Percentiles rank a stretch among this genome's conserved stretches.
phyloP scores from a whole-genome alignment of 1,284 basidiomycete species.

The Cutaneotrichosporon sp. region DNA sequence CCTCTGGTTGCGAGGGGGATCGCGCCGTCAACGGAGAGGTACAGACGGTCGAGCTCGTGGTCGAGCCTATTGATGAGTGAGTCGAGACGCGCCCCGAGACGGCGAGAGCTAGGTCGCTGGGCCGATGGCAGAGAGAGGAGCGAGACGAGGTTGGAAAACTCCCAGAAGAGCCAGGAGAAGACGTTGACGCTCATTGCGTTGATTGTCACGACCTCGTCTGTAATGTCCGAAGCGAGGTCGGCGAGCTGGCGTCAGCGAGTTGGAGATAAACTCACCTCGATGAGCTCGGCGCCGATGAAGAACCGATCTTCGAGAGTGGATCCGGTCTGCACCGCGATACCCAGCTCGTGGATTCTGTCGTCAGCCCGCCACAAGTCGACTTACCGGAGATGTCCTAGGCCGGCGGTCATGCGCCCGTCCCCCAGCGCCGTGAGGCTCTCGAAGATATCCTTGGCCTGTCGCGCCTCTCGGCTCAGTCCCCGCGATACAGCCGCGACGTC shows the following conservation, averaged over 20 bases:
- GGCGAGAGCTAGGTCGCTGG: conserved; percentile 3
- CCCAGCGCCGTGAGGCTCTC: conserved; percentile 42
- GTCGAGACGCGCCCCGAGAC: conserved; percentile 35
- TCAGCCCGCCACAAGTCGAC: conserved; percentile 21
- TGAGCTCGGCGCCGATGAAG: conserved; percentile 37
- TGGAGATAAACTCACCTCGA: conserved; percentile 32
- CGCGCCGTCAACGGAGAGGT: conserved; percentile 15
- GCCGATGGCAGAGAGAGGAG: conserved; percentile 30
- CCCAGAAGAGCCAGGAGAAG: conserved; percentile 49
- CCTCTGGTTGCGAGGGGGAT: conserved; percentile 7
- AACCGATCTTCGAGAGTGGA: conserved; percentile 41
- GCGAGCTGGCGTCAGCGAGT: conserved; percentile 38
- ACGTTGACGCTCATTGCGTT: conserved; percentile 45
- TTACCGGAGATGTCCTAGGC: conserved; percentile 44
- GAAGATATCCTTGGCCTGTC: conserved; percentile 45
- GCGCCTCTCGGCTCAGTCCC: conserved; percentile 37
- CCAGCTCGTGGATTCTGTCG: conserved; percentile 47
- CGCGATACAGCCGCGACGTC: conserved; percentile 39
- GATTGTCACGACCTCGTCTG: conserved; percentile 43
- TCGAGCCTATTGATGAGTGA: conserved; percentile 37
- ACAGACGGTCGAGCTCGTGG: conserved; percentile 34
- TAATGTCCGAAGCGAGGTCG: conserved; percentile 40
- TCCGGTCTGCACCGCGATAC: conserved; percentile 38
- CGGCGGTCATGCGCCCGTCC: conserved; percentile 35
- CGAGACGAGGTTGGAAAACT: conserved; percentile 41